These are phyloP conservation scores for Paramecium sexaurelia DNA, from an alignment of 73 alveolate species.

Conservation along the genomic window DNA sequence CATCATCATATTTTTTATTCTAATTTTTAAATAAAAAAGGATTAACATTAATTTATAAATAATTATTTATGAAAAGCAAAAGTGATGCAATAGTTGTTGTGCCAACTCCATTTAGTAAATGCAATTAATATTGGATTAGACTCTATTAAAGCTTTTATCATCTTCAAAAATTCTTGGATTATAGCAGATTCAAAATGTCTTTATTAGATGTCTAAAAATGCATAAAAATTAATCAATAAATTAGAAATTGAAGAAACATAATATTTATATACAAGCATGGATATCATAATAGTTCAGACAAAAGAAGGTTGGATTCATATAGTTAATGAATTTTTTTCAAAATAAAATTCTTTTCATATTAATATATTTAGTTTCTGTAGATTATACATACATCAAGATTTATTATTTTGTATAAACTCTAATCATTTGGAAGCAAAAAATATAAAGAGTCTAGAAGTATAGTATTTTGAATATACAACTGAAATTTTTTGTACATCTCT, in stretches of 20 bases:
- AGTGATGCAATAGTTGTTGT: constrained; percentile 16
- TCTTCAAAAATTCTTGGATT: neutral
- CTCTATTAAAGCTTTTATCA: neutral
- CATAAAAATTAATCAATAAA: neutral
- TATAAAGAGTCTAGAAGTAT: neutral
- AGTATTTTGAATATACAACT: neutral
- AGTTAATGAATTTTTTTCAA: neutral
- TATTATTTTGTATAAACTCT: neutral
- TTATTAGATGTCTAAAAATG: constrained; percentile 4
- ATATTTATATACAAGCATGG: neutral
- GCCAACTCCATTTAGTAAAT: neutral
- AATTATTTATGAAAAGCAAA: neutral
- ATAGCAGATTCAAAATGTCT: neutral
- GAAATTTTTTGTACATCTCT: neutral
- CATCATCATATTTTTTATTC: too few relatives aligned
- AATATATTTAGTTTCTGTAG: constrained; percentile 5
- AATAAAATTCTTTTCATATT: neutral
- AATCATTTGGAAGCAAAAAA: neutral
- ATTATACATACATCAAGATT: neutral
- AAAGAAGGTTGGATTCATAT: neutral
- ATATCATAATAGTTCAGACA: neutral
- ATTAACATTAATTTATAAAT: too few relatives aligned
- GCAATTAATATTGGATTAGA: neutral
- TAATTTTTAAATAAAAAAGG: too few relatives aligned
- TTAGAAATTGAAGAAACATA: neutral